Conservation (phyloP, 106 monocot genomes). For the Platanthera guangdongensis region DNA sequence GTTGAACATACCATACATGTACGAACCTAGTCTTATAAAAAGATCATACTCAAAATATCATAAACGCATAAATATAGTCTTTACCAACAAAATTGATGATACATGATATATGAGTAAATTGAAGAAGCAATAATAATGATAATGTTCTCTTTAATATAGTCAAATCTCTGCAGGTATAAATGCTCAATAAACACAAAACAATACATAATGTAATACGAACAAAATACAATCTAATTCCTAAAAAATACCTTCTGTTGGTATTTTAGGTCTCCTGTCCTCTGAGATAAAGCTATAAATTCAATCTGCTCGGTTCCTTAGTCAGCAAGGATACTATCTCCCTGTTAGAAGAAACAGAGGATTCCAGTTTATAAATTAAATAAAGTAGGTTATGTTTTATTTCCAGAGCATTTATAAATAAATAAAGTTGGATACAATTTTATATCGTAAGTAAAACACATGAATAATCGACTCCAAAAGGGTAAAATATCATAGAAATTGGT, state of each 20-base stretch:
- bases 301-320: slow-evolving; percentile 90
- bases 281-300: slow-evolving; percentile 87
- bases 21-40: not conserved
- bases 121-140: not conserved
- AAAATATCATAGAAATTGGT: not conserved
- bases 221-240: not conserved
- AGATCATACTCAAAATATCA: not conserved
- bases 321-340: slow-evolving; percentile 76
- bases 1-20: not conserved
- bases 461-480: not conserved
- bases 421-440: not conserved
- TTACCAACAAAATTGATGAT: not conserved
- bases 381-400: not conserved
- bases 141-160: not conserved
- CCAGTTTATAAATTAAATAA: not conserved
- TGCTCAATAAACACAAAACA: not conserved
- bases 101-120: not conserved
- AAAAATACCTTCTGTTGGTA: slow-evolving; percentile 68
- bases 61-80: not conserved
- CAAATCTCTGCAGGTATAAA: not conserved
- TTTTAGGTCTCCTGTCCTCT: slow-evolving; percentile 81
- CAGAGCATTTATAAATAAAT: not conserved
- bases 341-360: slow-evolving; percentile 12
- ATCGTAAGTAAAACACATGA: not conserved
- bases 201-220: not conserved